A percentile compares a stretch with the other conserved stretches of the same genome.
Evolutionary conservation across 805 yeast species (phyloP).

Genomic region (Metschnikowia continentalis): DNA sequence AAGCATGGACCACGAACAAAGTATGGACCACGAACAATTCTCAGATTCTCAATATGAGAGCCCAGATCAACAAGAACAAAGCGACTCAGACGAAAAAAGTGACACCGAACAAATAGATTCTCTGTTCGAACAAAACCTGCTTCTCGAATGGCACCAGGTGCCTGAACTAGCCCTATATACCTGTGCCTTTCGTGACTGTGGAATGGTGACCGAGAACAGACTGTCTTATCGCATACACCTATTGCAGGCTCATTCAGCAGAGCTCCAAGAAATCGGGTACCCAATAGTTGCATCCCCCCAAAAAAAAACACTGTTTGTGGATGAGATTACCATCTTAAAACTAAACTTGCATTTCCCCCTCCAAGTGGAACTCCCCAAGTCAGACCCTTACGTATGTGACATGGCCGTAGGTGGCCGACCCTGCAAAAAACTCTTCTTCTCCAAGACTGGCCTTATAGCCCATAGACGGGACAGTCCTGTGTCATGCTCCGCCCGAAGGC

Average conservation of each 20-base stretch:
- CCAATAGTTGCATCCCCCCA: conserved; percentile 7
- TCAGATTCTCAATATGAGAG: too few relatives aligned
- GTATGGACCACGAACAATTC: too few relatives aligned
- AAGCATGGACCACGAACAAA: too few relatives aligned
- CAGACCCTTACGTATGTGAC: conserved; percentile 7
- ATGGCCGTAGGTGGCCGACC: not conserved
- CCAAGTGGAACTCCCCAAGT: conserved; percentile 7
- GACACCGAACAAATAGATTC: not conserved
- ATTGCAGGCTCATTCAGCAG: conserved; percentile 7
- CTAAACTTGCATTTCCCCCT: conserved; percentile 17
- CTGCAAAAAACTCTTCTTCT: conserved; percentile 12
- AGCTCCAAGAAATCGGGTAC: conserved; percentile 16
- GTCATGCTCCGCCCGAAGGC: conserved; percentile 28
- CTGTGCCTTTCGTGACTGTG: conserved; percentile 16
- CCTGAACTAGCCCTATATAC: conserved; percentile 2
- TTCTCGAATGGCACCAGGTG: conserved; percentile 4
- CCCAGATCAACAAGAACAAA: not conserved
- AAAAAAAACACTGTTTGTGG: not conserved
- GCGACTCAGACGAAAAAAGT: too few relatives aligned
- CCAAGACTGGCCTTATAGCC: conserved; percentile 21
- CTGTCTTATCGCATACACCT: conserved; percentile 13
- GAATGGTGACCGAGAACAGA: conserved; percentile 5
- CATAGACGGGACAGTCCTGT: conserved; percentile 11
- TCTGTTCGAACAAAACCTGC: conserved; percentile 10
- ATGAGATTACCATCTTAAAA: conserved; percentile 12